Base-by-base conservation (phyloP, 164 flowering plant genomes). In the Tetracentron sinense region DNA sequence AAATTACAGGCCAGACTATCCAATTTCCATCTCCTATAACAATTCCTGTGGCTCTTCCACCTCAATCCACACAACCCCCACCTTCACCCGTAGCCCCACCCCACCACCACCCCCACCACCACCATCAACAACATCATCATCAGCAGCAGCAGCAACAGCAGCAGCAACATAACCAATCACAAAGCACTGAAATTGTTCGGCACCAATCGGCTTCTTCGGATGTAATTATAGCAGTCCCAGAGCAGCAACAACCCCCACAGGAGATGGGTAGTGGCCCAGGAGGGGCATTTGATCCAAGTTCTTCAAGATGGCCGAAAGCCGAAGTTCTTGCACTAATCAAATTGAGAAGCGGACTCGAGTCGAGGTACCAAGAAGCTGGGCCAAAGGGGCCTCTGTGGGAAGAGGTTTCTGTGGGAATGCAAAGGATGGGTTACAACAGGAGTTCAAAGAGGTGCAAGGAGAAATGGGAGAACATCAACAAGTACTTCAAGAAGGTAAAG, bases 391-490 rank as follows among this genome's bases (percentile, higher is more conserved):
- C 82, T 27, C 75, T 83, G 0, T 86, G 92, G 92, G 92, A 86
- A 63, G 92, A 86, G 68, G 78, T 86, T 53, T 82, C 88, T 0
- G 58, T 73, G 0, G 81, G 79, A 15, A 83, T 86, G 91, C 60
- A 30, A 26, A 58, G 69, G 53, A 64, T 80, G 74, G 88, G 91
- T 0, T 83, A 86, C 69, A 78, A 72, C 47, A 75, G 91, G 54
- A 84, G 78, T 54, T 61, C 88, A 28, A 83, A 83, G 69, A 75
- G 88, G 68, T 86, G 88, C 79, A 86, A 86, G 56, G 91, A 86
- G 64, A 86, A 86, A 73, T 86, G 91, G 91, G 91, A 86, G 74
- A 86, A 84, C 59, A 86, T 86, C 60, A 83, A 86, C 72, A 86
- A 83, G 78, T 86, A 84, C 75, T 83, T 76, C 75, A 83, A 82